Evolutionary conservation across 306 rosid species (phyloP), one percentile per base, ranked within the genome.

Genomic region (Canavalia ensiformis): DNA sequence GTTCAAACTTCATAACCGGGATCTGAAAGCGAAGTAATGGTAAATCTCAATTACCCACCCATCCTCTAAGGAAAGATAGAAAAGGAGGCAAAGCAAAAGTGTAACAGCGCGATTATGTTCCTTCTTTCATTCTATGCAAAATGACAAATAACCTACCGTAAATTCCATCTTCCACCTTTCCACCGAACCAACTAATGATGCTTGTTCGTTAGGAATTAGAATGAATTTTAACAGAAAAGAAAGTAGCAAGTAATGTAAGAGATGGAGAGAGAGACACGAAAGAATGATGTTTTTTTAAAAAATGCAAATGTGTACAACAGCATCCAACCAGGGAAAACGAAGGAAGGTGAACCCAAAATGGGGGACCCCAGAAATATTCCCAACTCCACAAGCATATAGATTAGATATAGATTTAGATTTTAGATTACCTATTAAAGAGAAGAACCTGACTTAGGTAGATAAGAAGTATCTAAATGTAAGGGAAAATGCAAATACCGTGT

Each of bases 321-420:
- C 30, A 74, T 30, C 30, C 39, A 67, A 13, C 29, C 29, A 55
- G 42, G 9, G 69, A 42, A 72, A 64, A 84, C 7, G 42, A 57
- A n/a, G 75, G 44, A 73, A 28, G 80, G 37, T 41, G 78, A 80
- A 51, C 35, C 60, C 54, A 74, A 74, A 79, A 46, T 77, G 82
- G 58, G 67, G 83, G 55, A 37, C 49, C 74, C 25, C 25, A 74
- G 74, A 68, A 80, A 80, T 75, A 84, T 46, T 8, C 59, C 63
- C 39, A 4, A 54, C 25, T 37, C 50, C 46, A 50, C 6, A 72
- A 51, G 2, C 41, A 64, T n/a, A 69, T 29, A 54, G 33, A 39
- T 25, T 50, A 18, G 25, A 18, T 18, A 18, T 18, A 18, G 25
- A 18, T 18, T 18, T 18, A 18, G 25, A 18, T 18, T 18, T 18